A percentile compares a stretch with the other conserved stretches of the same genome.
Evolutionary conservation across 2,329 filamentous ascomycete genomes (phyloP).

Genomic region (Septoria petroselini): DNA sequence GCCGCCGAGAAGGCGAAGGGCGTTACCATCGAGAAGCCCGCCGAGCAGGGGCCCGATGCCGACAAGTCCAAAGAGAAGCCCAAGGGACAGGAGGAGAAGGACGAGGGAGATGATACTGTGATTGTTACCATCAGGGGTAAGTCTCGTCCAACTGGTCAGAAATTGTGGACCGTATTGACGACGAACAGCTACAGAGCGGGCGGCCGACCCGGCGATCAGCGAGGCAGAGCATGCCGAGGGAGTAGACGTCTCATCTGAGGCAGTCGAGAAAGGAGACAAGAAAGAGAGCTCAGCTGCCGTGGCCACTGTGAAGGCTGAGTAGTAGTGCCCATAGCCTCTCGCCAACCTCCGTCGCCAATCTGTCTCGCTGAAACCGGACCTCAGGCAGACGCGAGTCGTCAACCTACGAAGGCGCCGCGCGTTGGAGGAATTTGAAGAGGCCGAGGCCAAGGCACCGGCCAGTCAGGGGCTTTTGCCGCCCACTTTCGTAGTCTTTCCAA

Average conservation of each 20-base stretch:
- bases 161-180: neutral
- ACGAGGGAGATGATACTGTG: constrained; percentile 14
- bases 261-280: neutral
- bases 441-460: too few species aligned
- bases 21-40: neutral
- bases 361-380: too few species aligned
- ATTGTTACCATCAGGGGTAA: constrained; percentile 6
- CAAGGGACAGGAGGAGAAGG: constrained; percentile 7
- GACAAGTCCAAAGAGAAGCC: constrained; percentile 4
- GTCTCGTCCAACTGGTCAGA: neutral
- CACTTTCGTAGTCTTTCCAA: neutral
- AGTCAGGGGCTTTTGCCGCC: too few species aligned
- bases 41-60: constrained; percentile 5
- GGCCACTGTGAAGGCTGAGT: neutral
- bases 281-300: neutral
- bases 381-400: too few species aligned
- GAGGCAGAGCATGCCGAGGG: neutral
- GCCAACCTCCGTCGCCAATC: too few species aligned
- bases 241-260: neutral
- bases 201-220: neutral
- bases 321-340: too few species aligned
- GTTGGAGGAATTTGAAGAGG: too few species aligned
- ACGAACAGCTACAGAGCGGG: neutral
- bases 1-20: constrained; percentile 1
- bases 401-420: too few species aligned